Evolutionary conservation across 129 eudicot species (phyloP).

Genomic region (Artemisia tridentata): DNA sequence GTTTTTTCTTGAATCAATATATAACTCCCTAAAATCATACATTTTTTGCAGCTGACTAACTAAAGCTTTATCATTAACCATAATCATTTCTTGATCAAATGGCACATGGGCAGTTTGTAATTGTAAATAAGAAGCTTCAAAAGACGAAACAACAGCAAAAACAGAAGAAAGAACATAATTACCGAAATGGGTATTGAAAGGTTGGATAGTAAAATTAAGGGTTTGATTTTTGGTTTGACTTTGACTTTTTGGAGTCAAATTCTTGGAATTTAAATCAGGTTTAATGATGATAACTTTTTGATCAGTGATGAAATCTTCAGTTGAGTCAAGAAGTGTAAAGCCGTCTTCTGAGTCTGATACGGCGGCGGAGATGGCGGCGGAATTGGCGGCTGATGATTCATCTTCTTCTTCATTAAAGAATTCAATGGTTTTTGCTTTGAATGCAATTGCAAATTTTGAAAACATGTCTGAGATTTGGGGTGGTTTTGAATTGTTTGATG

Average conservation of each 20-base stretch:
- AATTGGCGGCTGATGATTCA: constrained; percentile 28
- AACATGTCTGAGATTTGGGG: constrained; percentile 93
- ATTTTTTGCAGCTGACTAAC: constrained; percentile 68
- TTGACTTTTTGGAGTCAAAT: constrained; percentile 23
- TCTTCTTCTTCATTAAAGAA: constrained; percentile 73
- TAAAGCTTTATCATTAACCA: constrained; percentile 58
- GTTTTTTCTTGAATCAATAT: constrained; percentile 46
- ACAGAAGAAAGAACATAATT: constrained; percentile 59
- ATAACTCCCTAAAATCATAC: constrained; percentile 61
- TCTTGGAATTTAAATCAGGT: constrained; percentile 43
- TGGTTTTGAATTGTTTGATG: constrained; percentile 44
- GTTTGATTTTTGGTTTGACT: constrained; percentile 21
- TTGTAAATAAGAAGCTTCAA: constrained; percentile 89
- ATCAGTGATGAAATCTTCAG: constrained; percentile 76
- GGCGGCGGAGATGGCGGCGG: constrained; percentile 30
- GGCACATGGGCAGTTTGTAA: constrained; percentile 91
- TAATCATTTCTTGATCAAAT: constrained; percentile 53
- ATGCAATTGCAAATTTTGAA: constrained; percentile 83
- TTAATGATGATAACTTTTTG: constrained; percentile 85
- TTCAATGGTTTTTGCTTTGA: constrained; percentile 85
- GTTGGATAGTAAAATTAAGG: constrained; percentile 23
- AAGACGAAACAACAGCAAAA: constrained; percentile 76
- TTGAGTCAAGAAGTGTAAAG: constrained; percentile 61
- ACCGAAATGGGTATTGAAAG: constrained; percentile 43
- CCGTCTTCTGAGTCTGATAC: constrained; percentile 42